Conservation (phyloP, 805 yeast species). For the Nakazawaea siamensis region DNA sequence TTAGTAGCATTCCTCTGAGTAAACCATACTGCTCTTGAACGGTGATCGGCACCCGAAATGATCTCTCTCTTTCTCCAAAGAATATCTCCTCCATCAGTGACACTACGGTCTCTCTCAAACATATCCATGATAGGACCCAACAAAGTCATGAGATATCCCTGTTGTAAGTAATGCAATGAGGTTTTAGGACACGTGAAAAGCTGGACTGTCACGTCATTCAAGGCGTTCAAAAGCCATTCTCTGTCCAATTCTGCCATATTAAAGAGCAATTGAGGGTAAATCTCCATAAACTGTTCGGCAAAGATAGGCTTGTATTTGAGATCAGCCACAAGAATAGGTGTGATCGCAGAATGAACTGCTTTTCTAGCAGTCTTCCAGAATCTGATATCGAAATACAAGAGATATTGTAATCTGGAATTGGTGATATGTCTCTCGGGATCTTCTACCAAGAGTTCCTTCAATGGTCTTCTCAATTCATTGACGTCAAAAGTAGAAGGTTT, state of each 20-base stretch:
- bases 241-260: constrained; percentile 41
- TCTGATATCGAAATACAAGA: constrained; percentile 53
- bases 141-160: constrained; percentile 32
- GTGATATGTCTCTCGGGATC: constrained; percentile 13
- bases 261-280: constrained; percentile 42
- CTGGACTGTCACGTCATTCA: constrained; percentile 28
- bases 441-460: neutral
- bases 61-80: constrained; percentile 14
- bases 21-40: constrained; percentile 3
- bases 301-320: constrained; percentile 36
- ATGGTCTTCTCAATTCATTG: constrained; percentile 11
- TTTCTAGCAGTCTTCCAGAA: constrained; percentile 44
- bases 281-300: constrained; percentile 43
- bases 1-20: constrained; percentile 5
- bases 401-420: constrained; percentile 46
- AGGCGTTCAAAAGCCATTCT: constrained; percentile 34
- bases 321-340: constrained; percentile 51
- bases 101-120: constrained; percentile 26
- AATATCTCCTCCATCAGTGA: constrained; percentile 21
- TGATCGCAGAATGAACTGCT: constrained; percentile 35
- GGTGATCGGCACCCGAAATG: constrained; percentile 4
- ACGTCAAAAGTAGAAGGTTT: constrained; percentile 19
- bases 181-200: constrained; percentile 35
- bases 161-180: constrained; percentile 30
- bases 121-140: constrained; percentile 37